Percentiles rank a stretch among this genome's conserved stretches.
Evolutionary conservation across 345 rosid genomes (phyloP).

Genomic region (Gossypium mustelinum): DNA sequence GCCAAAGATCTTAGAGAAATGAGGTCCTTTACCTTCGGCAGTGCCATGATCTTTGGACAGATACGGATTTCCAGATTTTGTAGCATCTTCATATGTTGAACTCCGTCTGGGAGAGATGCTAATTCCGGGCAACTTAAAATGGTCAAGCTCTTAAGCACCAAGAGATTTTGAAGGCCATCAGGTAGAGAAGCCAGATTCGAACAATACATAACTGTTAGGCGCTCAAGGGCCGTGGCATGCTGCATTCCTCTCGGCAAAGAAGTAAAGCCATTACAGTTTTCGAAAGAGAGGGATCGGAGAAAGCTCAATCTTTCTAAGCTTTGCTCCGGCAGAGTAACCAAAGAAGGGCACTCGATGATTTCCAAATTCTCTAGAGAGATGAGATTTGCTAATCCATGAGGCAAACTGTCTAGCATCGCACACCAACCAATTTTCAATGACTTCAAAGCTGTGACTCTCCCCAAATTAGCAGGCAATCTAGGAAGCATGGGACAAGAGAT

Average conservation of each 20-base stretch:
- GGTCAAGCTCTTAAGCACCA: slow-evolving; percentile 13
- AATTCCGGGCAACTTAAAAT: slow-evolving; percentile 21
- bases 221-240: slow-evolving; percentile 16
- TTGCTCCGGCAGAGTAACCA: background rate
- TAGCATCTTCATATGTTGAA: slow-evolving; percentile 8
- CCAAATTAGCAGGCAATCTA: background rate
- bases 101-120: slow-evolving; percentile 13
- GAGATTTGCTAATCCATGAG: background rate
- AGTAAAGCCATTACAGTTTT: slow-evolving; percentile 17
- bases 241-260: slow-evolving; percentile 17
- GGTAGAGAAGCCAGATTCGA: slow-evolving; percentile 18
- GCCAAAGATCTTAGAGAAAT: slow-evolving; percentile 16
- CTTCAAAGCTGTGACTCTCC: slow-evolving; percentile 3
- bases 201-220: slow-evolving; percentile 25
- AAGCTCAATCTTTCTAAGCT: slow-evolving; percentile 3
- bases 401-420: background rate
- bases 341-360: slow-evolving; percentile 1
- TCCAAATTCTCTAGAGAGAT: slow-evolving; percentile 11
- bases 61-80: slow-evolving; percentile 14
- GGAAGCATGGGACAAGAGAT: slow-evolving; percentile 18
- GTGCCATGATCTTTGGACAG: slow-evolving; percentile 9
- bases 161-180: slow-evolving; percentile 3
- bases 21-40: slow-evolving; percentile 16
- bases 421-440: slow-evolving; percentile 13
- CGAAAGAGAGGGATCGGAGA: slow-evolving; percentile 7